Evolutionary conservation across 768 basidiomycete species (phyloP).

Genomic region (Boletellus ananiceps): DNA sequence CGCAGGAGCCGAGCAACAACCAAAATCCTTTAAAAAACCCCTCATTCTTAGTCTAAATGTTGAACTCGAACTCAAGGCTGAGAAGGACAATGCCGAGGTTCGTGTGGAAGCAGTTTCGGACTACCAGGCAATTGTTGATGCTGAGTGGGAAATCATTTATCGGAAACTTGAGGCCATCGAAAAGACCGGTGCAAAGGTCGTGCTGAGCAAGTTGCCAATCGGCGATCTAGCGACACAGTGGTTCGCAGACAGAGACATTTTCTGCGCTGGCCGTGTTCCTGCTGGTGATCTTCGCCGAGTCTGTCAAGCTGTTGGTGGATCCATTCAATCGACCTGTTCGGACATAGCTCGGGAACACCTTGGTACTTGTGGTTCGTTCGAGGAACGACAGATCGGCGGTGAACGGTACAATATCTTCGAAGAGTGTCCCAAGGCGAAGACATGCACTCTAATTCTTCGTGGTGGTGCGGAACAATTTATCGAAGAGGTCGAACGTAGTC

Average conservation of each 20-base stretch:
- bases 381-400: constrained; percentile 94
- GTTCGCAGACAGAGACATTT: constrained; percentile 98
- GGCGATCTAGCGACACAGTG: constrained; percentile 98
- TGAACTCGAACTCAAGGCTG: constrained; percentile 96
- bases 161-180: constrained; percentile 94
- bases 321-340: constrained; percentile 91
- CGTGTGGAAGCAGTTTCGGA: constrained; percentile 95
- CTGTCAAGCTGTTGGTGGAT: constrained; percentile 92
- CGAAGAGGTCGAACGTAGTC: constrained; percentile 93
- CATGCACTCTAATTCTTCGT: constrained; percentile 89
- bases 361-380: constrained; percentile 88
- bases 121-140: constrained; percentile 98
- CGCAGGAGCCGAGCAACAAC: constrained; percentile 98
- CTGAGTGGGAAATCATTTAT: constrained; percentile 99
- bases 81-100: constrained; percentile 99
- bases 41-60: constrained; percentile 94
- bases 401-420: constrained; percentile 96
- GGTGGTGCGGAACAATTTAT: constrained; percentile 99
- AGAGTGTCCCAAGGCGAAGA: constrained; percentile 89
- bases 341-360: constrained; percentile 89
- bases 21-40: constrained; percentile 85
- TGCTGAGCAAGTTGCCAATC: constrained; percentile 96
- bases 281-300: constrained; percentile 89
- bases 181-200: constrained; percentile 94
- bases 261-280: constrained; percentile 95